phyloP scores from a whole-genome alignment of 2,329 filamentous ascomycete genomes.

The Fusarium dimerum region DNA sequence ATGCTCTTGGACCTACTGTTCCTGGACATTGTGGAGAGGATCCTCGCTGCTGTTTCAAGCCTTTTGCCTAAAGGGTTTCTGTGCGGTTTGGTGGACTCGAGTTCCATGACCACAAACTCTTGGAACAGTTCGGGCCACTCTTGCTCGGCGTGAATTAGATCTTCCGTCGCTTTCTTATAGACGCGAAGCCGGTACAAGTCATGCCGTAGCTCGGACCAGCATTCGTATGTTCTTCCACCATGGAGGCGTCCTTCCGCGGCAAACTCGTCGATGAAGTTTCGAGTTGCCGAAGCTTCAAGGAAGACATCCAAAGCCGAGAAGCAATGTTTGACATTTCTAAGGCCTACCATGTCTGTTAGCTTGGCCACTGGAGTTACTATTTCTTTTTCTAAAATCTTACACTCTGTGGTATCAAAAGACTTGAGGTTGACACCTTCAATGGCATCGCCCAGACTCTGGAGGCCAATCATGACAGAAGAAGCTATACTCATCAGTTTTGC shows the following conservation, averaged over 20 bases:
- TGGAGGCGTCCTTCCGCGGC: conserved; percentile 14
- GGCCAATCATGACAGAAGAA: not conserved
- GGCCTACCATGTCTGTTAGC: conserved; percentile 2
- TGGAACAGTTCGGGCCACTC: conserved; percentile 35
- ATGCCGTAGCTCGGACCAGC: conserved; percentile 35
- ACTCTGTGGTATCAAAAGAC: not conserved
- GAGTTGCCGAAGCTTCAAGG: not conserved
- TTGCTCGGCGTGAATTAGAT: conserved; percentile 18
- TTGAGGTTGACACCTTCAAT: not conserved
- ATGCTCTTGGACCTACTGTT: not conserved
- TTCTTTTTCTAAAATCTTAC: not conserved
- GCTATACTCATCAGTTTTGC: not conserved
- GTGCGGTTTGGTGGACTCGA: conserved; percentile 27
- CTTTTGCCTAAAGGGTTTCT: conserved; percentile 19
- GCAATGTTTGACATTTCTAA: conserved; percentile 2
- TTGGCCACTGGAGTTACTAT: not conserved
- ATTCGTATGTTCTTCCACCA: conserved; percentile 16
- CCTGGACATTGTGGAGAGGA: conserved; percentile 26
- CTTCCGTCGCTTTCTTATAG: conserved; percentile 19
- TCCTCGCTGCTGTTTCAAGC: conserved; percentile 15
- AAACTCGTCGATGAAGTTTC: conserved; percentile 6
- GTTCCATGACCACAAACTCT: conserved; percentile 26
- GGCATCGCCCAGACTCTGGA: not conserved
- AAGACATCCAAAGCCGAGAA: conserved; percentile 8
- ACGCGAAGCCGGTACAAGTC: conserved; percentile 25